phyloP scores from a whole-genome alignment of 768 basidiomycete species.

The Dacryopinax spathularia region DNA sequence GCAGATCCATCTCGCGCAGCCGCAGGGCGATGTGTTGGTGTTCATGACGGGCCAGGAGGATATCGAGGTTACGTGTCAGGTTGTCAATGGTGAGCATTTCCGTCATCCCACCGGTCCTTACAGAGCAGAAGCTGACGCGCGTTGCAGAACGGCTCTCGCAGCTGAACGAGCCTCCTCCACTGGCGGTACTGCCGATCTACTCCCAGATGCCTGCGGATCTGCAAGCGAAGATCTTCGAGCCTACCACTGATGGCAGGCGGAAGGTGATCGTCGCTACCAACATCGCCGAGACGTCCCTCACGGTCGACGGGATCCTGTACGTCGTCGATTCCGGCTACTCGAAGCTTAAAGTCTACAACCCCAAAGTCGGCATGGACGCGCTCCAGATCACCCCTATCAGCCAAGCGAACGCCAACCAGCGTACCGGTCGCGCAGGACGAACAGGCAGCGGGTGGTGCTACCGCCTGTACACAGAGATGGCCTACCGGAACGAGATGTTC shows the following conservation, averaged over 20 bases:
- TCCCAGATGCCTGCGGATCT: slow-evolving; percentile 99
- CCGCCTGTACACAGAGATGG: slow-evolving; percentile 93
- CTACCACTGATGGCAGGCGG: slow-evolving; percentile 81
- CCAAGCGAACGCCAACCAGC: slow-evolving; percentile 93
- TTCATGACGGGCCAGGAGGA: slow-evolving; percentile 99
- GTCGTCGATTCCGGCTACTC: slow-evolving; percentile 96
- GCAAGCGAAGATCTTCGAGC: slow-evolving; percentile 94
- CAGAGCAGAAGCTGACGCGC: not conserved
- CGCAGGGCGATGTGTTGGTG: slow-evolving; percentile 86
- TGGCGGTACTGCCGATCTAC: slow-evolving; percentile 94
- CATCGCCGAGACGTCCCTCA: slow-evolving; percentile 95
- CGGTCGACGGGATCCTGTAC: slow-evolving; percentile 96
- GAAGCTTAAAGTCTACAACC: slow-evolving; percentile 97
- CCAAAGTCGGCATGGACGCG: slow-evolving; percentile 98
- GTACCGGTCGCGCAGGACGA: slow-evolving; percentile 90
- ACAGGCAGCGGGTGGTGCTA: slow-evolving; percentile 98
- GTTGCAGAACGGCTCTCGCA: slow-evolving; percentile 72
- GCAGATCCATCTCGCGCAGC: slow-evolving; percentile 86
- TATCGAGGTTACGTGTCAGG: slow-evolving; percentile 93
- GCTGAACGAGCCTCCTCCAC: slow-evolving; percentile 73
- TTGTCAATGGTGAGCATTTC: slow-evolving; percentile 55
- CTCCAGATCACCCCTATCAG: slow-evolving; percentile 98
- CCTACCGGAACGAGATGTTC: slow-evolving; percentile 90
- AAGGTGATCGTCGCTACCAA: slow-evolving; percentile 99
- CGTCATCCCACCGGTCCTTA: slow-evolving; percentile 1